Conservation (phyloP, 192 early-diverging fungal species). For the Rhizoclosmatium globosum region DNA sequence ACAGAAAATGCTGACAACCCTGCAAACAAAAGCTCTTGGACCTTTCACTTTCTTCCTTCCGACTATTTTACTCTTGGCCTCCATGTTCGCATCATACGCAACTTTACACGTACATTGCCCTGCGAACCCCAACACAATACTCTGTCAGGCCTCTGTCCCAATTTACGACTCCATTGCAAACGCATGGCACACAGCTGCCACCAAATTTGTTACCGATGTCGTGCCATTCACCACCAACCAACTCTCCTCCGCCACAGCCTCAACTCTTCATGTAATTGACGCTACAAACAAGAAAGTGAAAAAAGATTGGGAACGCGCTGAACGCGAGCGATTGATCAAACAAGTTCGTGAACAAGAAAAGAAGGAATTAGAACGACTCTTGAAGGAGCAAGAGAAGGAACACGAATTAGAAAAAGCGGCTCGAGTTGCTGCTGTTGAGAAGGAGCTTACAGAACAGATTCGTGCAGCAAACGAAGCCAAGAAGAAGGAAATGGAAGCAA, state of each 20-base stretch:
- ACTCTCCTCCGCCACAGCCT: not conserved
- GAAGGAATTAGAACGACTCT: not conserved
- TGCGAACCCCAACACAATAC: not conserved
- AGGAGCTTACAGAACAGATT: not conserved
- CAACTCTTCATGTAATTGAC: conserved; percentile 5
- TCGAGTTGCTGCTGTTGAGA: conserved; percentile 2
- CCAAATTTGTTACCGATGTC: conserved; percentile 40
- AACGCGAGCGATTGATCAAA: conserved; percentile 17
- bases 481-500: not conserved
- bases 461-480: not conserved
- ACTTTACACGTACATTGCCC: conserved; percentile 42
- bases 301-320: conserved; percentile 21
- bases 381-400: conserved; percentile 7
- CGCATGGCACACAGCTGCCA: conserved; percentile 42
- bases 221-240: conserved; percentile 29
- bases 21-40: conserved; percentile 23
- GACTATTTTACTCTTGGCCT: not conserved
- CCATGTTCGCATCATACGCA: conserved; percentile 32
- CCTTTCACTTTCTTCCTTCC: conserved; percentile 12
- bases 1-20: conserved; percentile 21
- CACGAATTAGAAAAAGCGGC: not conserved
- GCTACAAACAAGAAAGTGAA: conserved; percentile 9
- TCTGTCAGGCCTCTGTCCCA: conserved; percentile 39
- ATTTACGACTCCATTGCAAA: conserved; percentile 23
- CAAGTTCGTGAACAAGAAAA: conserved; percentile 4